Evolutionary conservation across 306 rosid genomes (phyloP).

Genomic region (Mimosa pudica): DNA sequence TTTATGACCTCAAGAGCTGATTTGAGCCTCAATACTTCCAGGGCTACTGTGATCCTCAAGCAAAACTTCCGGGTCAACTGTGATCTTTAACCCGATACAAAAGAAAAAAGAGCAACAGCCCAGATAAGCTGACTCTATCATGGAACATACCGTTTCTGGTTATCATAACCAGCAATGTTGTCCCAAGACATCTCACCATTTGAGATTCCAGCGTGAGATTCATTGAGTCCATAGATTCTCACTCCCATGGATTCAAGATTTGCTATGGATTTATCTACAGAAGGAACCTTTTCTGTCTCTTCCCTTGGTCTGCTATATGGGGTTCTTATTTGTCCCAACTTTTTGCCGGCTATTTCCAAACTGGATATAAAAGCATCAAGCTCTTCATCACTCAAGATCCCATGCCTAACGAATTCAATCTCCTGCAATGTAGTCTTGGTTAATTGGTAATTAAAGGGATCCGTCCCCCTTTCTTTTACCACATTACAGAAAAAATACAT

Average conservation of each 20-base stretch:
- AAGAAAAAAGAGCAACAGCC: neutral
- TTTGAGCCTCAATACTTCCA: too few species aligned
- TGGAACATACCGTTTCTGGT: slow-evolving; percentile 72
- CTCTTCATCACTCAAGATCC: slow-evolving; percentile 70
- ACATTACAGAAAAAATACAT: slow-evolving; percentile 15
- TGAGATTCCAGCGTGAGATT: slow-evolving; percentile 41
- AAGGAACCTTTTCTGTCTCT: slow-evolving; percentile 48
- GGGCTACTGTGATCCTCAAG: too few species aligned
- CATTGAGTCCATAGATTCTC: slow-evolving; percentile 67
- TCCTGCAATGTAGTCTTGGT: slow-evolving; percentile 60
- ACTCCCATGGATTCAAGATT: slow-evolving; percentile 90
- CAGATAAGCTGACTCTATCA: slow-evolving; percentile 8
- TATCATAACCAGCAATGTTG: slow-evolving; percentile 86
- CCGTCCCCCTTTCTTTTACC: neutral
- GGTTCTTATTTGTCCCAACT: slow-evolving; percentile 49
- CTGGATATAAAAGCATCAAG: slow-evolving; percentile 75
- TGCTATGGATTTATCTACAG: slow-evolving; percentile 65
- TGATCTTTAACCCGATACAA: too few species aligned
- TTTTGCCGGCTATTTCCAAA: slow-evolving; percentile 74
- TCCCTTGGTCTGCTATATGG: slow-evolving; percentile 53
- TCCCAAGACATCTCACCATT: slow-evolving; percentile 75
- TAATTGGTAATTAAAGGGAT: slow-evolving; percentile 12
- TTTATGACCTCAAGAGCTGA: too few species aligned
- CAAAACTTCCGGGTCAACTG: too few species aligned
- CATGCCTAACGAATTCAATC: slow-evolving; percentile 79